Evolutionary conservation across 352 stramenopile genomes (phyloP).

Genomic region (Phytophthora multivora): DNA sequence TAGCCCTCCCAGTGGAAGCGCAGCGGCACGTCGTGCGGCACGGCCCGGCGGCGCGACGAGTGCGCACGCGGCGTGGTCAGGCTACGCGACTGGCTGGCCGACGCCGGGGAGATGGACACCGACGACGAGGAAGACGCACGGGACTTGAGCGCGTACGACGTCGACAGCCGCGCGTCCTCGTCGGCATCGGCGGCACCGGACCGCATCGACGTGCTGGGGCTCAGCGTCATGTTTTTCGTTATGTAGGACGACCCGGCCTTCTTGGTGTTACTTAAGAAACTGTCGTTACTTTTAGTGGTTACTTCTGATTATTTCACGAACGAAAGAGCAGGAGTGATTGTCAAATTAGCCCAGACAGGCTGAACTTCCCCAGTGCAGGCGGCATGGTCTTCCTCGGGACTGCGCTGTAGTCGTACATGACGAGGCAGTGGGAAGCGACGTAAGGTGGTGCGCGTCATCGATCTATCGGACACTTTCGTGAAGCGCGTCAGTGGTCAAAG

Average conservation of each 20-base stretch:
- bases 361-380: too few species aligned
- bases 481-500: neutral
- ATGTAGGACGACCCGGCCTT: too few species aligned
- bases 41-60: constrained; percentile 2
- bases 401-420: neutral
- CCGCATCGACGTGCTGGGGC: constrained; percentile 22
- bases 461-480: neutral
- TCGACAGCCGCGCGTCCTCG: constrained; percentile 14
- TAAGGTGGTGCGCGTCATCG: neutral
- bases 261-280: too few species aligned
- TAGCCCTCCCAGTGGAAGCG: constrained; percentile 86
- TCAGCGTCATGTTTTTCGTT: constrained; percentile 27
- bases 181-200: constrained; percentile 11
- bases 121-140: constrained; percentile 26
- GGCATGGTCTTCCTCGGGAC: too few species aligned
- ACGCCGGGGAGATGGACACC: constrained; percentile 29
- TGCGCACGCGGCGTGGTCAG: constrained; percentile 11
- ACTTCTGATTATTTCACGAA: too few species aligned
- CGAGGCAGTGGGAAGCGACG: neutral
- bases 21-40: constrained; percentile 46
- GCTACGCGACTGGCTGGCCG: constrained; percentile 14
- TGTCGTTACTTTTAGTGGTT: too few species aligned
- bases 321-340: too few species aligned
- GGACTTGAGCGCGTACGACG: constrained; percentile 21
- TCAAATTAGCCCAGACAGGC: too few species aligned